phyloP scores from a whole-genome alignment of 371 early-diverging fungal genomes.

The Massospora cicadina region DNA sequence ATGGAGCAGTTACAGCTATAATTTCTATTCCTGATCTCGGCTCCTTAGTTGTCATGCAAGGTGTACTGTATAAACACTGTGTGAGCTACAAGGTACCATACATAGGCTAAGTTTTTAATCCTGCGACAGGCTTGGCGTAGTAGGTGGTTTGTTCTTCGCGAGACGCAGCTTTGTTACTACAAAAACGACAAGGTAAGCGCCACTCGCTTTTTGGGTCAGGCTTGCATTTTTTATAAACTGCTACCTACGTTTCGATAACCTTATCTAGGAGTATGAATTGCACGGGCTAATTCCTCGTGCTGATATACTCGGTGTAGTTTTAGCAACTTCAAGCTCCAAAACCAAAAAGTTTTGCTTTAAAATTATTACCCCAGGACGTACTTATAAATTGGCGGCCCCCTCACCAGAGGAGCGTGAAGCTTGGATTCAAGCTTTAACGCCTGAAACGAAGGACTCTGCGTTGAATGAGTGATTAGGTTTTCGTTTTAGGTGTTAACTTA shows the following conservation, averaged over 20 bases:
- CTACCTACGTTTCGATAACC: not conserved
- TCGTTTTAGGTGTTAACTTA: too few species aligned
- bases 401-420: not conserved
- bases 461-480: too few species aligned
- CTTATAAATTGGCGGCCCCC: not conserved
- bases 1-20: not conserved
- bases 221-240: too few species aligned
- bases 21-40: not conserved
- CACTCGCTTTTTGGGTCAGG: not conserved
- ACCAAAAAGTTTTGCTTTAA: not conserved
- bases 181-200: not conserved
- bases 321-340: not conserved
- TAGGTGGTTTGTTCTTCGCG: not conserved
- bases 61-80: not conserved
- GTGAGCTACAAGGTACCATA: not conserved
- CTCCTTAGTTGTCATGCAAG: not conserved
- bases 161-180: not conserved
- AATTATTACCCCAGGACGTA: not conserved
- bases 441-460: too few species aligned
- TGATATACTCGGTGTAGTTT: not conserved
- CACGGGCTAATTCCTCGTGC: not conserved
- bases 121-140: not conserved
- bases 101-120: not conserved
- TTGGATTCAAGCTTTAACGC: not conserved
- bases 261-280: not conserved